Percentiles rank a stretch among this genome's conserved stretches.
Conservation (phyloP, 345 rosid genomes). For the Dipteronia dyeriana region DNA sequence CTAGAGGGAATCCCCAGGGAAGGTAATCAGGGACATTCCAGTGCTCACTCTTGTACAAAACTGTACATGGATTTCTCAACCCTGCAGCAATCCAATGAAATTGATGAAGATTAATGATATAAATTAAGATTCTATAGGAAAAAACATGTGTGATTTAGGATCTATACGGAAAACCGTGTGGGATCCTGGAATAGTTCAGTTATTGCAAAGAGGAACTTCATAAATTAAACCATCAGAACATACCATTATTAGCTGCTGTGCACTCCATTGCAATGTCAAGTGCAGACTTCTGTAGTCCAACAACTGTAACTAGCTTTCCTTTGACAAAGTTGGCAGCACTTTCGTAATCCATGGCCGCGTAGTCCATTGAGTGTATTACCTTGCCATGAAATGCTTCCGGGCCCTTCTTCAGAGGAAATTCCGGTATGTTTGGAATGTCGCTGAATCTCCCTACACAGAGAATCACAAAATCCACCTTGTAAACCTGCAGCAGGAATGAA, state of each 20-base stretch:
- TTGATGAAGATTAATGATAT: too few relatives aligned
- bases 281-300: slow-evolving; percentile 49
- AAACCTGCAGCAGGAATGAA: slow-evolving; percentile 13
- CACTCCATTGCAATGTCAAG: slow-evolving; percentile 47
- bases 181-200: too few relatives aligned
- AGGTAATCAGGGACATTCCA: slow-evolving; percentile 42
- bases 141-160: too few relatives aligned
- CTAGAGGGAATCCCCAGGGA: slow-evolving; percentile 46
- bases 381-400: slow-evolving; percentile 50
- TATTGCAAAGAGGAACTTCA: too few relatives aligned
- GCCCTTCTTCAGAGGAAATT: slow-evolving; percentile 37
- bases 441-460: slow-evolving; percentile 42
- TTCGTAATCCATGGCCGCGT: slow-evolving; percentile 23
- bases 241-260: slow-evolving; percentile 39
- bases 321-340: slow-evolving; percentile 16
- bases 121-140: too few relatives aligned
- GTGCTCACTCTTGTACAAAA: slow-evolving; percentile 39
- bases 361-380: slow-evolving; percentile 53
- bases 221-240: too few relatives aligned
- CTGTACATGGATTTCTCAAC: slow-evolving; percentile 38
- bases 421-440: slow-evolving; percentile 43
- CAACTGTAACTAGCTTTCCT: slow-evolving; percentile 39
- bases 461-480: slow-evolving; percentile 37
- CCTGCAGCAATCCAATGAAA: slow-evolving; percentile 22
- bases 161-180: too few relatives aligned